phyloP scores from a whole-genome alignment of 305 asterid species.

The Fraxinus baroniana region DNA sequence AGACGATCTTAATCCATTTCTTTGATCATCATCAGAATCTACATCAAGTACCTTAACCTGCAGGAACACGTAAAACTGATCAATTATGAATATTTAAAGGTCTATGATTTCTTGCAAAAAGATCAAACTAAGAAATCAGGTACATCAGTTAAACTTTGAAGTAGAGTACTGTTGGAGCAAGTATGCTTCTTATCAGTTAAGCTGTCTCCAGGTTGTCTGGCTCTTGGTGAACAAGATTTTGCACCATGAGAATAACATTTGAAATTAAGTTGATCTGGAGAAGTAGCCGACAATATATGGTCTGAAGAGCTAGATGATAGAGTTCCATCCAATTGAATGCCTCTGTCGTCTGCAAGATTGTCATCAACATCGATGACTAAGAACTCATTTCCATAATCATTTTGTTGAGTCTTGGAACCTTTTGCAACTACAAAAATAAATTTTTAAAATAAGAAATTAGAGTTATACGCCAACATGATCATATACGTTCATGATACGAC shows the following conservation, averaged over 20 bases:
- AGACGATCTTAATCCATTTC: constrained; percentile 26
- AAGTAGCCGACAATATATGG: constrained; percentile 19
- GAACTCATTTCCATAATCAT: constrained; percentile 27
- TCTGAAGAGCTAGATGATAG: constrained; percentile 29
- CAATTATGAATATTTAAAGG: constrained; percentile 19
- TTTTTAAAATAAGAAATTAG: constrained; percentile 18
- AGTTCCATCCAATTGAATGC: constrained; percentile 19
- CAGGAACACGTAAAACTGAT: constrained; percentile 22
- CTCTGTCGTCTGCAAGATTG: constrained; percentile 25
- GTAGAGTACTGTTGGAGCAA: constrained; percentile 12
- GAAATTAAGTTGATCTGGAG: constrained; percentile 26
- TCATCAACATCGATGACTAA: constrained; percentile 38
- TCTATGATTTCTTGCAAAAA: constrained; percentile 4
- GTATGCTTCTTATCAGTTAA: constrained; percentile 33
- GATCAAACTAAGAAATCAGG: constrained; percentile 17
- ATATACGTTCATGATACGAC: neutral
- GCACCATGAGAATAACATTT: constrained; percentile 26
- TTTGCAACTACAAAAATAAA: constrained; percentile 40
- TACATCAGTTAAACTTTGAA: constrained; percentile 26
- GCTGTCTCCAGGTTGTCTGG: constrained; percentile 31
- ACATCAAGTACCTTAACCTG: constrained; percentile 38
- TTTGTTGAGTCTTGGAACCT: constrained; percentile 27
- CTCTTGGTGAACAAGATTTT: constrained; percentile 26
- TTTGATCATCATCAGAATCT: constrained; percentile 56
- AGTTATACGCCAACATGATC: neutral